Evolutionary conservation across 176 grass and related monocot species (phyloP), one percentile per base, ranked within the genome.

Genomic region (Raddia guianensis): DNA sequence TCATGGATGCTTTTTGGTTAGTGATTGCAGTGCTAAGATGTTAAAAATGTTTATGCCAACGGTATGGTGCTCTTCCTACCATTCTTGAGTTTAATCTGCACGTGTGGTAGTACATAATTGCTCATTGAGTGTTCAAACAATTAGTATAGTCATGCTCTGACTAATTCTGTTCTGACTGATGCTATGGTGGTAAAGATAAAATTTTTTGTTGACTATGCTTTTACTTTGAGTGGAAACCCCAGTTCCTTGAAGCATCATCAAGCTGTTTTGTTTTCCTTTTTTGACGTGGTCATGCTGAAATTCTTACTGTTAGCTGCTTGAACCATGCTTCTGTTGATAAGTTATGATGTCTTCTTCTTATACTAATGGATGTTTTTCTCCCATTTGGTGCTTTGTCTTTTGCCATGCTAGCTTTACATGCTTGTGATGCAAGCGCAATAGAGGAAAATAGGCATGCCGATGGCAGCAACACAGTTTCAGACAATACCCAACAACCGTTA

Each of bases 401-500:
- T n/a, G n/a, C n/a, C n/a, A n/a, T n/a, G n/a, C n/a, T n/a, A n/a
- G n/a, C n/a, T n/a, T n/a, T n/a, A n/a, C n/a, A n/a, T n/a, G n/a
- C n/a, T n/a, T n/a, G n/a, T n/a, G n/a, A n/a, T 47, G 51, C 20
- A 45, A 73, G 74, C 1, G 4, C 53, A 52, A 45, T 19, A 53
- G 88, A 86, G 82, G 83, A 74, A 53, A 82, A 46, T 73, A 48
- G 9, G 8, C 73, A 43, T 68, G 20, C 50, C 78, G 86, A 62
- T 68, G 82, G 51, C 58, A 88, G 66, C 73, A 68, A 78, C 58
- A 79, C 68, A 42, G 47, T 76, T 68, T 63, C 84, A 73, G 77
- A 84, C 62, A 50, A 82, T 67, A 46, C 18, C 5, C 84, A 63
- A 51, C 76, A 84, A 77, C 87, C 76, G 66, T 52, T 65, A 42